Conservation (phyloP, 1,284 basidiomycete species). For the Sporisorium graminicola region DNA sequence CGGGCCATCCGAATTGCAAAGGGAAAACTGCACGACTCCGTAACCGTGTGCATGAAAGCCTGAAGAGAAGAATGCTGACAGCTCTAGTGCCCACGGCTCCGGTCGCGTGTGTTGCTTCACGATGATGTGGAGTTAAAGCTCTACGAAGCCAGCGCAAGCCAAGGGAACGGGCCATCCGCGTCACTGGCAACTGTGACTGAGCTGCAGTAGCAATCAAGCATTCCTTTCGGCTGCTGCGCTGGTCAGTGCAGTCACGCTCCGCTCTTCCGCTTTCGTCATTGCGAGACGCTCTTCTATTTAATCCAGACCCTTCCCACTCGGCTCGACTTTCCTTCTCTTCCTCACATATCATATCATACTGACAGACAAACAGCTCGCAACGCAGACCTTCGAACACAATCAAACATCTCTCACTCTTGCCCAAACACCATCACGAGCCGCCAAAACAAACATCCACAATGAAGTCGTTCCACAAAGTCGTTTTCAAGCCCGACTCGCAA, state of each 20-base stretch:
- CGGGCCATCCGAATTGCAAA: background rate
- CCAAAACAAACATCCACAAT: slow-evolving; percentile 16
- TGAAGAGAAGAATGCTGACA: background rate
- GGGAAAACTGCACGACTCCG: background rate
- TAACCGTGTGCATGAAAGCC: background rate
- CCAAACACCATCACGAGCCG: background rate
- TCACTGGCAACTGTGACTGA: background rate
- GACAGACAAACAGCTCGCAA: too few relatives aligned
- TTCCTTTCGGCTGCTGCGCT: background rate
- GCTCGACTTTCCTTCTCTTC: too few relatives aligned
- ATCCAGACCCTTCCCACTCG: too few relatives aligned
- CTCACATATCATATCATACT: too few relatives aligned
- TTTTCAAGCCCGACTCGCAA: slow-evolving; percentile 69
- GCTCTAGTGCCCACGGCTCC: background rate
- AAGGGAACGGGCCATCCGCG: background rate
- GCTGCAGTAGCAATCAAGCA: background rate
- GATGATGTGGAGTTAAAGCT: slow-evolving; percentile 5
- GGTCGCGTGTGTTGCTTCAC: background rate
- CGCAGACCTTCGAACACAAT: background rate
- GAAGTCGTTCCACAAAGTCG: slow-evolving; percentile 61
- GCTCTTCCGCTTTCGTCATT: background rate
- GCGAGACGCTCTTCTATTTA: too few relatives aligned
- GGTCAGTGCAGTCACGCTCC: too few relatives aligned
- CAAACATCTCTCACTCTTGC: background rate
- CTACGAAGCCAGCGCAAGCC: background rate